Evolutionary conservation across 176 grass and related monocot genomes (phyloP).

Genomic region (Panicum miliaceum): DNA sequence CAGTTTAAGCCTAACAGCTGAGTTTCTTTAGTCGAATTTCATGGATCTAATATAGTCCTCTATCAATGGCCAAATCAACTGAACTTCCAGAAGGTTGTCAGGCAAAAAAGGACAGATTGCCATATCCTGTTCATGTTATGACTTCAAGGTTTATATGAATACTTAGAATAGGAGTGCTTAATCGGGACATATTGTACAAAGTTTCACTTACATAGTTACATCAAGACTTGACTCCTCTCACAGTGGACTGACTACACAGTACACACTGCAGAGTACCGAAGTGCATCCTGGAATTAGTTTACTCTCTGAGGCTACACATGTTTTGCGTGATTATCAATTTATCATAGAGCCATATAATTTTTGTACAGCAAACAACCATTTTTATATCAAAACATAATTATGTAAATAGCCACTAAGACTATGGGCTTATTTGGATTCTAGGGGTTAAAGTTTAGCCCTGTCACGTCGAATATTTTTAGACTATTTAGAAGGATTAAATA

Average conservation of each 20-base stretch:
- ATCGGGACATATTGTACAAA: neutral
- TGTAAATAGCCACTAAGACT: neutral
- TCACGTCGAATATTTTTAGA: too few relatives aligned
- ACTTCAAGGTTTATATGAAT: neutral
- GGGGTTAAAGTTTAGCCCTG: too few relatives aligned
- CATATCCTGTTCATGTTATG: neutral
- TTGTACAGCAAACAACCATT: neutral
- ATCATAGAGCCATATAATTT: neutral
- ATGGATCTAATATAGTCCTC: neutral
- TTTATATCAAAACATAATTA: neutral
- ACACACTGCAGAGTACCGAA: neutral
- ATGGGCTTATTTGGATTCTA: too few relatives aligned
- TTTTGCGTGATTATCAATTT: neutral
- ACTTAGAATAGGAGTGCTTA: neutral
- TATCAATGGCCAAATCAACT: neutral
- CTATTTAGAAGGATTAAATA: too few relatives aligned
- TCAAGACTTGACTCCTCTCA: neutral
- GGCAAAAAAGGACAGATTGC: neutral
- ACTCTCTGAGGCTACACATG: neutral
- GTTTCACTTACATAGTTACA: neutral
- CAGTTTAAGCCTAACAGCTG: slow-evolving; percentile 5
- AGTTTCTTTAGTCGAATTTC: neutral
- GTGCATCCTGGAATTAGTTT: neutral
- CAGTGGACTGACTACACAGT: neutral
- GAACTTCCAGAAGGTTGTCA: neutral